phyloP scores from a whole-genome alignment of 1,284 basidiomycete genomes.

The Sanghuangporus baumii region DNA sequence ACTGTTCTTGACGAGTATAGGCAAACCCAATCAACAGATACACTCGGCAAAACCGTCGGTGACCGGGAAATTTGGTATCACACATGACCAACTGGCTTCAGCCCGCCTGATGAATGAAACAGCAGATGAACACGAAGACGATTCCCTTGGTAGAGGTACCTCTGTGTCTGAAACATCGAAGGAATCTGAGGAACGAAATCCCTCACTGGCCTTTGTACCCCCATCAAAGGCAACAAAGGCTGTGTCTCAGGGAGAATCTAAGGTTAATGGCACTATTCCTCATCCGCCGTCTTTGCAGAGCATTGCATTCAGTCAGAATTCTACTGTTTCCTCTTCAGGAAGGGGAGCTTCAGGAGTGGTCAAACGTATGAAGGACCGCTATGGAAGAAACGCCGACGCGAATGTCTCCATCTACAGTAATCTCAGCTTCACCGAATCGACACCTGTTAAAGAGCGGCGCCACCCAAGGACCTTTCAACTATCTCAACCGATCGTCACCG shows the following conservation, averaged over 20 bases:
- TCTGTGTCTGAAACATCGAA: neutral
- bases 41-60: neutral
- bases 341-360: constrained; percentile 23
- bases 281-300: neutral
- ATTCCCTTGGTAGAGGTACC: too few species aligned
- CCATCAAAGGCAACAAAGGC: neutral
- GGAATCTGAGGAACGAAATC: neutral
- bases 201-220: constrained; percentile 6
- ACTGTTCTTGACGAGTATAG: neutral
- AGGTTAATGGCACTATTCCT: neutral
- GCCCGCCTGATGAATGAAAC: neutral
- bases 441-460: neutral
- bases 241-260: neutral
- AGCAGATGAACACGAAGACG: neutral
- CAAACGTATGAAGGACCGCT: constrained; percentile 33
- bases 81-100: constrained; percentile 2
- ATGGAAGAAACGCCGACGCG: constrained; percentile 23
- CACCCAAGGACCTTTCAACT: neutral
- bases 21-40: neutral
- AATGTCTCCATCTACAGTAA: neutral
- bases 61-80: neutral
- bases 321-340: constrained; percentile 20
- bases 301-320: neutral
- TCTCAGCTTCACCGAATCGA: neutral
- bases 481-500: neutral